Evolutionary conservation across 345 rosid species (phyloP).

Genomic region (Syzygium oleosum): DNA sequence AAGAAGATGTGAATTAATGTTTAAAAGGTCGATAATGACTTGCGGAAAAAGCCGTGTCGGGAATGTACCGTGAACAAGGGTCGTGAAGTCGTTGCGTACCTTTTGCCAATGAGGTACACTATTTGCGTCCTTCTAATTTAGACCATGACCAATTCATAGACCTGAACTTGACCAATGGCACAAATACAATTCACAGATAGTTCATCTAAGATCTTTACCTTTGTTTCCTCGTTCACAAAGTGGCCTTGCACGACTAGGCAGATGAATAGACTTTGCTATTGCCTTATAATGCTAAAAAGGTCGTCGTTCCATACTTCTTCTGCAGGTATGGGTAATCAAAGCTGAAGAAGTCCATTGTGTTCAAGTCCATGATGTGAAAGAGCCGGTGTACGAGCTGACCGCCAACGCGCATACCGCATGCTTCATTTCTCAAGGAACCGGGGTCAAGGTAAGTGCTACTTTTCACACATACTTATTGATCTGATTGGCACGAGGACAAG

Average conservation of each 20-base stretch:
- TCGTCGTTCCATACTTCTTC: not conserved
- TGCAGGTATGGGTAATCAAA: conserved; percentile 51
- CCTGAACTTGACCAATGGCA: not conserved
- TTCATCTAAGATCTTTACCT: not conserved
- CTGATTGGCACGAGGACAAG: not conserved
- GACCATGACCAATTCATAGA: not conserved
- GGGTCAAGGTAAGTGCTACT: conserved; percentile 39
- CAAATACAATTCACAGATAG: not conserved
- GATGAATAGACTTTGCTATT: too few relatives aligned
- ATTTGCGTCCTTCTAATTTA: not conserved
- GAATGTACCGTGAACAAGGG: not conserved
- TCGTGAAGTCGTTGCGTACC: not conserved
- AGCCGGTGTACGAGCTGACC: conserved; percentile 33
- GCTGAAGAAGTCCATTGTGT: conserved; percentile 43
- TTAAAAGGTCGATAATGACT: not conserved
- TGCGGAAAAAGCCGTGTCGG: not conserved
- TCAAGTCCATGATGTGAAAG: conserved; percentile 61
- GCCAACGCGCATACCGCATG: conserved; percentile 42
- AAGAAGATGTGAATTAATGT: not conserved
- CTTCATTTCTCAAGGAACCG: conserved; percentile 41
- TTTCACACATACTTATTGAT: not conserved
- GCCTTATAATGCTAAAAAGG: not conserved
- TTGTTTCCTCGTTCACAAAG: not conserved
- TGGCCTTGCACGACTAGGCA: not conserved
- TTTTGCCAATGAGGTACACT: too few relatives aligned